Percentiles rank a stretch among this genome's conserved stretches.
phyloP scores from a whole-genome alignment of 2,329 filamentous ascomycete species.

The Teratosphaeria gauchensis region DNA sequence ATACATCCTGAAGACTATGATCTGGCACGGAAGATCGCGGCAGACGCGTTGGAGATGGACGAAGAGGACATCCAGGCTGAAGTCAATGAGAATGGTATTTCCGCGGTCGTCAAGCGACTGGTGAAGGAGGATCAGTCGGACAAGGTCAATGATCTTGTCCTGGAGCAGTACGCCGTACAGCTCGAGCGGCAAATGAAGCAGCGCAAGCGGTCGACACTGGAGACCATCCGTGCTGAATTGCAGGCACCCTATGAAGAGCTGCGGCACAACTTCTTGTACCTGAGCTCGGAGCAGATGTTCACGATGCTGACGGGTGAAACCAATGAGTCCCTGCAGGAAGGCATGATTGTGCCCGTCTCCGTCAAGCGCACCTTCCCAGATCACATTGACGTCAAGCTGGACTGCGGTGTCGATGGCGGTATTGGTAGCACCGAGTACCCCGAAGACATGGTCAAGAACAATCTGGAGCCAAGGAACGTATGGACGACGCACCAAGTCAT shows the following conservation, averaged over 20 bases:
- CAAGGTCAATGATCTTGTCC: conserved; percentile 87
- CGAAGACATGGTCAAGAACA: conserved; percentile 49
- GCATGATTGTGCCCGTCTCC: conserved; percentile 86
- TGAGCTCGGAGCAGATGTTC: conserved; percentile 73
- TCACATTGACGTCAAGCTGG: conserved; percentile 85
- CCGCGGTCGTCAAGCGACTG: conserved; percentile 88
- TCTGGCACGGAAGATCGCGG: conserved; percentile 94
- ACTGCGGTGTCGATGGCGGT: conserved; percentile 86
- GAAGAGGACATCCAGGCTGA: conserved; percentile 97
- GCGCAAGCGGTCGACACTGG: conserved; percentile 86
- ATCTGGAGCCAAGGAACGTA: conserved; percentile 47
- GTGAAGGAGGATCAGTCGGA: conserved; percentile 90
- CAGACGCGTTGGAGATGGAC: conserved; percentile 89
- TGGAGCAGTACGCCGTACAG: conserved; percentile 96
- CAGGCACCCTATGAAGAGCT: conserved; percentile 92
- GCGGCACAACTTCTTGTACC: conserved; percentile 63
- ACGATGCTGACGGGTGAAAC: conserved; percentile 96
- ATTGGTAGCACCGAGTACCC: conserved; percentile 77
- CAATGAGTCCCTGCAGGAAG: conserved; percentile 67
- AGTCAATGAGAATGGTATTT: conserved; percentile 77
- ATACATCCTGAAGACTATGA: conserved; percentile 98
- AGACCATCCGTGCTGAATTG: conserved; percentile 90
- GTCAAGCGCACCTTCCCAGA: conserved; percentile 84
- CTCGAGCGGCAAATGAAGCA: conserved; percentile 88
- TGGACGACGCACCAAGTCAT: conserved; percentile 74